Base-by-base conservation (phyloP, 2,329 filamentous ascomycete genomes). In the Phyllosticta capitalensis region DNA sequence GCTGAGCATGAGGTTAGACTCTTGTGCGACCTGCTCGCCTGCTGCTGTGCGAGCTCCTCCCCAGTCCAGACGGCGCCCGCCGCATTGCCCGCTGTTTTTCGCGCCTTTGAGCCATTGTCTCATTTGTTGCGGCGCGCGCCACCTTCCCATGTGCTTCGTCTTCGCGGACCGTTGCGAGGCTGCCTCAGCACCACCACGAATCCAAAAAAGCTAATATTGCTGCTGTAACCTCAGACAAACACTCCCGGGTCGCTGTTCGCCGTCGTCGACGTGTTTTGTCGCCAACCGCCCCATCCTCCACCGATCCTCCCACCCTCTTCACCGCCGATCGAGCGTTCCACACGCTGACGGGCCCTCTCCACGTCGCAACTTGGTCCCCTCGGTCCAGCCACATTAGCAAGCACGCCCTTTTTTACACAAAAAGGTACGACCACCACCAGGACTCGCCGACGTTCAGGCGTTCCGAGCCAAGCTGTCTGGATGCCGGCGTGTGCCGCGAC, bases 81-180 rank as follows among this genome's bases (percentile, higher is more conserved):
- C 53, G 26, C 51, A 22, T 56, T 7, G 38, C 33, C 33, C 38
- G 21, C 57, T 30, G 49, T 58, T 56, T 57, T 54, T 52, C 55
- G 45, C 56, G 30, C 54, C 21, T 33, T 51, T 28, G 55, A 54
- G 61, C 55, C 63, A 58, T 60, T 64, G 59, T 62, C 58, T 61
- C 62, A 38, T 58, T 28, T 14, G 64, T 65, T 65, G 63, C 60
- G 56, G 63, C 71, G 69, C 70, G 67, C 69, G 70, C 70, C 69
- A 71, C 70, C 67, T 51, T 14, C 22, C 56, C 56, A 58, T 59
- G 53, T 48, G 48, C 22, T n/a, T 59, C 24, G 33, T 24, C 38
- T 55, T 20, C 12, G 38, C 30, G 45, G 38, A 52, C 38, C 38
- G 49, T 52, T 58, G 56, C 30, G 50, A 52, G 28, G 49, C 50